phyloP scores from a whole-genome alignment of 129 eudicot species.

The Glebionis coronaria region DNA sequence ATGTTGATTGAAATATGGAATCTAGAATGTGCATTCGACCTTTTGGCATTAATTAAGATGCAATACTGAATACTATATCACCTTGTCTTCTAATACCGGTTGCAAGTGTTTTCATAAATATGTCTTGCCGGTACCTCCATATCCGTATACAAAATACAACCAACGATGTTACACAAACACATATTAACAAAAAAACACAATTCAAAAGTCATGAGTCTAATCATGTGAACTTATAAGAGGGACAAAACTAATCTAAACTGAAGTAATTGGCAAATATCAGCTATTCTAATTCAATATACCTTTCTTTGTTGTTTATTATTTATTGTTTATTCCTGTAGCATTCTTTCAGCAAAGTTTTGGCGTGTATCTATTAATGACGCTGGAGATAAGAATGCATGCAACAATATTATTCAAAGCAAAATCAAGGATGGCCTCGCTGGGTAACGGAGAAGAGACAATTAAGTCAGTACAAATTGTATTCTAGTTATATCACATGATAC shows the following conservation, averaged over 20 bases:
- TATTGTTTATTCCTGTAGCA: slow-evolving; percentile 82
- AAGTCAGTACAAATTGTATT: slow-evolving; percentile 41
- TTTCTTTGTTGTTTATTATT: slow-evolving; percentile 44
- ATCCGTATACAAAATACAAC: too few relatives aligned
- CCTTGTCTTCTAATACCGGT: too few relatives aligned
- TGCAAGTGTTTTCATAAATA: too few relatives aligned
- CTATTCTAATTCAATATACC: slow-evolving; percentile 12
- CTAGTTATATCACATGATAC: slow-evolving; percentile 5
- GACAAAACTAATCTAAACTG: neutral
- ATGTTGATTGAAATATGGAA: too few relatives aligned
- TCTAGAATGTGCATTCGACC: too few relatives aligned
- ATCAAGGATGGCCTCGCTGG: slow-evolving; percentile 33
- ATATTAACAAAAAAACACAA: too few relatives aligned
- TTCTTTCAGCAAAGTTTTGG: slow-evolving; percentile 98
- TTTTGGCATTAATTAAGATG: too few relatives aligned
- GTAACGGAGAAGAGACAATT: slow-evolving; percentile 61
- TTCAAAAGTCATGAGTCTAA: too few relatives aligned
- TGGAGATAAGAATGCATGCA: slow-evolving; percentile 54
- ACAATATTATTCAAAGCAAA: slow-evolving; percentile 41
- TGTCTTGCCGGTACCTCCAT: too few relatives aligned
- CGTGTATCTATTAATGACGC: slow-evolving; percentile 68
- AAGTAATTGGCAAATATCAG: neutral
- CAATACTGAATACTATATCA: too few relatives aligned
- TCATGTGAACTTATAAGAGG: too few relatives aligned
- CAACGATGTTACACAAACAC: too few relatives aligned